These are phyloP conservation scores for Fusarium zealandicum DNA, from an alignment of 2,329 filamentous ascomycete genomes.

Conservation along the genomic window DNA sequence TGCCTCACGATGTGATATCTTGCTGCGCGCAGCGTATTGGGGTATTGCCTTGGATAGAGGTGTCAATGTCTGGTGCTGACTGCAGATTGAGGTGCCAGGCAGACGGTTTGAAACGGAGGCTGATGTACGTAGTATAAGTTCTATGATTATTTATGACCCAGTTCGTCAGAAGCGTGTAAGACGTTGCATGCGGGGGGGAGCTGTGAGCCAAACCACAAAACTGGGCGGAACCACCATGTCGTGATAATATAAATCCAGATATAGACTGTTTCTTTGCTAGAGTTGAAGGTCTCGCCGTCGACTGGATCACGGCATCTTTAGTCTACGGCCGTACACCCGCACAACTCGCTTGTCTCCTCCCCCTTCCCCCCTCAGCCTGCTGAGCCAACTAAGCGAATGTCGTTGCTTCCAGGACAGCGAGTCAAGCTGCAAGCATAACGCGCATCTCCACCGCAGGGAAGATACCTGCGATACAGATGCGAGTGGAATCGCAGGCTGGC, in stretches of 20 bases:
- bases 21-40: too few species aligned
- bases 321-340: constrained; percentile 9
- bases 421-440: constrained; percentile 2
- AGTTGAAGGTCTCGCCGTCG: constrained; percentile 25
- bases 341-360: neutral
- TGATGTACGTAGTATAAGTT: constrained; percentile 12
- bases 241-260: constrained; percentile 7
- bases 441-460: constrained; percentile 1
- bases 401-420: constrained; percentile 24
- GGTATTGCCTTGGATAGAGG: too few species aligned
- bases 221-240: constrained; percentile 1
- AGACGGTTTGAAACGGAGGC: constrained; percentile 12
- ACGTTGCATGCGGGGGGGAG: constrained; percentile 10
- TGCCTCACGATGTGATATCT: too few species aligned
- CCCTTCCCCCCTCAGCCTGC: too few species aligned
- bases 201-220: too few species aligned
- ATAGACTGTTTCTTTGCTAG: neutral
- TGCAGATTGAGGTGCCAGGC: constrained; percentile 6
- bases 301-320: constrained; percentile 12
- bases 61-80: too few species aligned
- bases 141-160: constrained; percentile 12
- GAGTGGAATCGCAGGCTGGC: too few species aligned
- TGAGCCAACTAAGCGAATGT: constrained; percentile 21
- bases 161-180: too few species aligned
- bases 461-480: neutral